Evolutionary conservation across 148 eudicot species (phyloP).

Genomic region (Bassia scoparia): DNA sequence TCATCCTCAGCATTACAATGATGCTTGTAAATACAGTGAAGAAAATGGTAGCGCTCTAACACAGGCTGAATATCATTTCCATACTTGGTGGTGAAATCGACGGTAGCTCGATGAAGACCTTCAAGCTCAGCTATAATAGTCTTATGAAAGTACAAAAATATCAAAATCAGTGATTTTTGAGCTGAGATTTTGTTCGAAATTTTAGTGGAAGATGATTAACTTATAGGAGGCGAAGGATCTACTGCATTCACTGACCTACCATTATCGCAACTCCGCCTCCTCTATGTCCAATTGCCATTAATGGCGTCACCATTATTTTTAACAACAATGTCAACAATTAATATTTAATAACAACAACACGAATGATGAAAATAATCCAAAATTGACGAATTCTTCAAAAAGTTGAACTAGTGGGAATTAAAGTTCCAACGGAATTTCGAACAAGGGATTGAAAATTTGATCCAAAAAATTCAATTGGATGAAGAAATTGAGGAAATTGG

Average conservation of each 20-base stretch:
- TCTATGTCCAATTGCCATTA: slow-evolving; percentile 53
- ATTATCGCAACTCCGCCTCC: slow-evolving; percentile 78
- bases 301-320: slow-evolving; percentile 74
- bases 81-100: slow-evolving; percentile 59
- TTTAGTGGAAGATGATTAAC: slow-evolving; percentile 27
- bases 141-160: slow-evolving; percentile 79
- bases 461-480: too few relatives aligned
- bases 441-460: too few relatives aligned
- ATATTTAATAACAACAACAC: too few relatives aligned
- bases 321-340: neutral
- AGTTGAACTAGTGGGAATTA: too few relatives aligned
- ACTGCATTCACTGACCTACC: slow-evolving; percentile 51
- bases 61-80: slow-evolving; percentile 56
- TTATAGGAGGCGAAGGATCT: slow-evolving; percentile 37
- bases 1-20: slow-evolving; percentile 98
- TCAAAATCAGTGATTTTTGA: slow-evolving; percentile 67
- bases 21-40: slow-evolving; percentile 75
- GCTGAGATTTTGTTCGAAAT: slow-evolving; percentile 35
- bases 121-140: slow-evolving; percentile 85
- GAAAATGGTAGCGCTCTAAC: slow-evolving; percentile 59
- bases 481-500: too few relatives aligned
- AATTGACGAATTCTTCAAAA: neutral
- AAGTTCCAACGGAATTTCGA: too few relatives aligned
- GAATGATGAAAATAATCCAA: too few relatives aligned
- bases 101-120: slow-evolving; percentile 61